Percentiles rank a stretch among this genome's conserved stretches.
Evolutionary conservation across 1,284 basidiomycete species (phyloP).

Genomic region (Trichosporon sp.): DNA sequence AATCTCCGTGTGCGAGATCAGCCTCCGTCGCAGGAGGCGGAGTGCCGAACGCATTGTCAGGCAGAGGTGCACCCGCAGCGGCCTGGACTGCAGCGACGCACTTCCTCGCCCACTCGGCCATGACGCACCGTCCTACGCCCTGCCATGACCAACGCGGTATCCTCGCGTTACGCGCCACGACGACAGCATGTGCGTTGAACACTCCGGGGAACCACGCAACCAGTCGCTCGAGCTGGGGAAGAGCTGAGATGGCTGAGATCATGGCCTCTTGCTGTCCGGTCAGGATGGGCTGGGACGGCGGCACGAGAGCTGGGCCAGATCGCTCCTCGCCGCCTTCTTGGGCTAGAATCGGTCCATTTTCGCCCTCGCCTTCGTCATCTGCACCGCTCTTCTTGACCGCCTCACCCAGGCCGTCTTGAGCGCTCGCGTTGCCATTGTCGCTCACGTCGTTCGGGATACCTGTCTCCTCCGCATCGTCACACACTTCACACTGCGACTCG

Average conservation of each 20-base stretch:
- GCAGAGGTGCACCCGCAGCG: background rate
- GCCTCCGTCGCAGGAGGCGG: no score
- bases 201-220: slow-evolving; percentile 41
- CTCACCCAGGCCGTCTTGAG: no score
- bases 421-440: background rate
- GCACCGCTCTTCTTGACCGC: background rate
- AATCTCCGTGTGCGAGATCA: no score
- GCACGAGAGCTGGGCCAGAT: background rate
- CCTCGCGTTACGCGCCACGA: slow-evolving; percentile 29
- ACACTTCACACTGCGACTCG: background rate
- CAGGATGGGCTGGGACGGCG: slow-evolving; percentile 23
- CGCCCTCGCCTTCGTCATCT: background rate
- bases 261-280: slow-evolving; percentile 31
- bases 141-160: slow-evolving; percentile 24
- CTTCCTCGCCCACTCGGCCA: slow-evolving; percentile 26
- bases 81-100: slow-evolving; percentile 15
- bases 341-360: background rate
- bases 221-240: slow-evolving; percentile 35
- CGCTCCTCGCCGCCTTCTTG: background rate
- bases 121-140: slow-evolving; percentile 30
- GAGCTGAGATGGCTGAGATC: slow-evolving; percentile 24
- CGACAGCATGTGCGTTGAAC: slow-evolving; percentile 40
- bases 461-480: background rate
- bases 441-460: background rate
- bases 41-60: background rate